Percentiles rank a stretch among this genome's conserved stretches.
Evolutionary conservation across 2,329 filamentous ascomycete species (phyloP).

Genomic region (Fusarium sp.): DNA sequence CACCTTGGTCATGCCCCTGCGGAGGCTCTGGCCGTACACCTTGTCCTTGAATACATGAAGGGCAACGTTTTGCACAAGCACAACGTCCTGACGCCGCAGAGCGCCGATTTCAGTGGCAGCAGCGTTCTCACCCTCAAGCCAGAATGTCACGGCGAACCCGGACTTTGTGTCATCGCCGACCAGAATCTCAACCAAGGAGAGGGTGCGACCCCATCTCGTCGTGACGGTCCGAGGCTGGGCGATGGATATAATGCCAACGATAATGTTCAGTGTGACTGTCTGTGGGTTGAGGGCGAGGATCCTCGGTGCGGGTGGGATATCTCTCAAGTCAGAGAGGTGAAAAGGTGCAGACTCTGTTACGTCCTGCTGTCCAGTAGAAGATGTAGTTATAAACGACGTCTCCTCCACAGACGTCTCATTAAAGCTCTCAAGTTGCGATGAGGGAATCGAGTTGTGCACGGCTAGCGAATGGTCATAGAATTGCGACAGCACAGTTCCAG

Average conservation of each 20-base stretch:
- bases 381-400: constrained; percentile 52
- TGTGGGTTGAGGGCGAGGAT: constrained; percentile 76
- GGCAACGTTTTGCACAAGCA: constrained; percentile 82
- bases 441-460: constrained; percentile 71
- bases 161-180: constrained; percentile 87
- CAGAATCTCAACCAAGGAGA: constrained; percentile 77
- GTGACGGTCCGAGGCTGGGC: constrained; percentile 72
- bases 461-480: constrained; percentile 84
- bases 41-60: constrained; percentile 77
- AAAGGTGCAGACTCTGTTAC: constrained; percentile 42
- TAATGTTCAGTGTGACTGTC: constrained; percentile 81
- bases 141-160: constrained; percentile 85
- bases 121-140: constrained; percentile 65
- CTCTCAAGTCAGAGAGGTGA: constrained; percentile 65
- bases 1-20: constrained; percentile 73
- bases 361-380: constrained; percentile 45
- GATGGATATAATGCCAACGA: constrained; percentile 81
- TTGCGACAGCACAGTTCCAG: constrained; percentile 59
- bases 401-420: constrained; percentile 39
- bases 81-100: constrained; percentile 76
- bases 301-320: constrained; percentile 73
- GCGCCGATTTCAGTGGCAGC: constrained; percentile 48
- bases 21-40: constrained; percentile 86
- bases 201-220: constrained; percentile 68
- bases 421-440: constrained; percentile 63